Evolutionary conservation across 2,329 filamentous ascomycete genomes (phyloP).

Genomic region (Ophiostoma ulmi): DNA sequence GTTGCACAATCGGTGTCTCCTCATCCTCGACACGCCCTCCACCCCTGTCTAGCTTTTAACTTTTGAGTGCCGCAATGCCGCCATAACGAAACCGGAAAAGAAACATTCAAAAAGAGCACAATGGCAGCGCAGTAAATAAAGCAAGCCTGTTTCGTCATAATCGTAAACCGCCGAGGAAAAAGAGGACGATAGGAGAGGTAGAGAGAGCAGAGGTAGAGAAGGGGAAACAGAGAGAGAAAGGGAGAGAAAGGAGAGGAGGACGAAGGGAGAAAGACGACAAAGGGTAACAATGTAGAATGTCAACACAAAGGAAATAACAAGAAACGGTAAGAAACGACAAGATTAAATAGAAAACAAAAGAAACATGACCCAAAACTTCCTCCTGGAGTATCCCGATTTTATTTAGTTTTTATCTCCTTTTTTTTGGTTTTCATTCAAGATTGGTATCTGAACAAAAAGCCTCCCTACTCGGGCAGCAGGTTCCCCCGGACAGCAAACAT

Average conservation of each 20-base stretch:
- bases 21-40: conserved; percentile 14
- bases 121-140: neutral
- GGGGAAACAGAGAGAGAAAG: neutral
- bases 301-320: conserved; percentile 2
- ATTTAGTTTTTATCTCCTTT: conserved; percentile 5
- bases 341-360: conserved; percentile 3
- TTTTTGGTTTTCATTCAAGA: neutral
- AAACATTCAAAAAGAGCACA: conserved; percentile 3
- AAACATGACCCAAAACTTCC: conserved; percentile 13
- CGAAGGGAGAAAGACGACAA: neutral
- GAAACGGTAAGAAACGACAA: conserved; percentile 11
- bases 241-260: neutral
- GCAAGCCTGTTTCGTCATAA: neutral
- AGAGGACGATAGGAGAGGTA: too few species aligned
- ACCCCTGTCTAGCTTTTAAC: conserved; percentile 18
- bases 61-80: conserved; percentile 20
- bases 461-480: conserved; percentile 51
- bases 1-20: conserved; percentile 16
- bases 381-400: conserved; percentile 17
- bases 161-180: neutral
- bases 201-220: neutral
- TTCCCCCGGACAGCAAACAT: conserved; percentile 91
- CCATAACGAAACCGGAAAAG: conserved; percentile 1
- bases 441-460: neutral
- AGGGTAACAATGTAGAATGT: neutral